These are phyloP conservation scores for Cytospora piceae DNA, from an alignment of 2,329 filamentous ascomycete genomes.

Conservation along the genomic window DNA sequence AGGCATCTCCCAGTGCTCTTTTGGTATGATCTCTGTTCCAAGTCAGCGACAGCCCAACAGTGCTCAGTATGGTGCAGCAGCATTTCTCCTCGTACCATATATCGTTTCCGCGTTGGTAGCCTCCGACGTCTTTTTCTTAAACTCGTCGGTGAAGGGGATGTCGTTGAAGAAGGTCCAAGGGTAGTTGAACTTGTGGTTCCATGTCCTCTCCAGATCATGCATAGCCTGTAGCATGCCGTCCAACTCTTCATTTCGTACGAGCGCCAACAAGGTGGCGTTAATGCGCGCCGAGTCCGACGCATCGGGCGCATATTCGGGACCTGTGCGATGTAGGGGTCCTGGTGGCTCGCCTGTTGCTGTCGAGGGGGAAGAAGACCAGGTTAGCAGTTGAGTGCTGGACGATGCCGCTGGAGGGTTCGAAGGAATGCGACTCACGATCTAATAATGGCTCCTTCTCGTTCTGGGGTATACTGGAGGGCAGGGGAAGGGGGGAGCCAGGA, in stretches of 20 bases:
- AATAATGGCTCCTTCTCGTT: slow-evolving; percentile 78
- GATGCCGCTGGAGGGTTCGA: slow-evolving; percentile 7
- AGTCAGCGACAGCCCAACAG: slow-evolving; percentile 12
- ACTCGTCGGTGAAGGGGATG: slow-evolving; percentile 88
- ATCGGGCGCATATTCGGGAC: slow-evolving; percentile 77
- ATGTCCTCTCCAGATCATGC: slow-evolving; percentile 88
- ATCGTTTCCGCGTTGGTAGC: slow-evolving; percentile 85
- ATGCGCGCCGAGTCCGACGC: slow-evolving; percentile 79
- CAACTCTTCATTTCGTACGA: slow-evolving; percentile 92
- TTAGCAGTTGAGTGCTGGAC: not conserved
- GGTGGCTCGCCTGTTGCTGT: slow-evolving; percentile 82
- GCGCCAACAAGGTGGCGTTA: slow-evolving; percentile 87
- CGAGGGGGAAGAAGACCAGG: not conserved
- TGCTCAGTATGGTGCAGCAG: slow-evolving; percentile 19
- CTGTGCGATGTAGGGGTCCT: slow-evolving; percentile 73
- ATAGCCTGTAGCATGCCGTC: slow-evolving; percentile 85
- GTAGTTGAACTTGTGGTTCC: slow-evolving; percentile 99
- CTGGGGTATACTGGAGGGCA: slow-evolving; percentile 46
- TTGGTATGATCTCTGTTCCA: slow-evolving; percentile 77
- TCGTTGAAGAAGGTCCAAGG: slow-evolving; percentile 99
- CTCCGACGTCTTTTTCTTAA: slow-evolving; percentile 79
- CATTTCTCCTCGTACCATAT: slow-evolving; percentile 64
- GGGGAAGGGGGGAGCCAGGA: slow-evolving; percentile 49
- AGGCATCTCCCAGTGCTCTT: slow-evolving; percentile 91
- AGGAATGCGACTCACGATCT: slow-evolving; percentile 67